phyloP scores from a whole-genome alignment of 768 basidiomycete species.

The Mycena latifolia region DNA sequence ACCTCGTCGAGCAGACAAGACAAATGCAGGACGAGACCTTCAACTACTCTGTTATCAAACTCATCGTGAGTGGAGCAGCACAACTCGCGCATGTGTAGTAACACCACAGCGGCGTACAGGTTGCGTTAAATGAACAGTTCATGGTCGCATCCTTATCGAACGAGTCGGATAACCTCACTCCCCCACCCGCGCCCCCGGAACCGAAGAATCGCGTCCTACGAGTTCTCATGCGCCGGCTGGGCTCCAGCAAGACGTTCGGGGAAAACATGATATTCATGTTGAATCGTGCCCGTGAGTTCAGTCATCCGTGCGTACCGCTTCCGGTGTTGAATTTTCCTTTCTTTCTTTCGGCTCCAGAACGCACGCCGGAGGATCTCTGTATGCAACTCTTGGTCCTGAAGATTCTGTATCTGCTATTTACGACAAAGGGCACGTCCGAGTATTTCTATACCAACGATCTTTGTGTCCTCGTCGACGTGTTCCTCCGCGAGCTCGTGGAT shows the following conservation, averaged over 20 bases:
- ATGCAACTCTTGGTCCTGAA: conserved; percentile 96
- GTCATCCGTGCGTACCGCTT: too few species aligned
- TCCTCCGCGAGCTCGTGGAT: conserved; percentile 93
- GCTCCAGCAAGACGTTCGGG: conserved; percentile 94
- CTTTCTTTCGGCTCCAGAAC: conserved; percentile 58
- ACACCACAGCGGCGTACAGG: conserved; percentile 55
- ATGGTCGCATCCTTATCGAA: conserved; percentile 85
- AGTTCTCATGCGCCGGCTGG: conserved; percentile 86
- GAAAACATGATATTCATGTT: conserved; percentile 99
- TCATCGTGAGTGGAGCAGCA: conserved; percentile 72
- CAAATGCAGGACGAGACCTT: conserved; percentile 91
- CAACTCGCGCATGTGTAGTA: conserved; percentile 3
- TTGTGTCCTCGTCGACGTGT: conserved; percentile 96
- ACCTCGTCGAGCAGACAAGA: conserved; percentile 93
- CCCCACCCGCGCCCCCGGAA: conserved; percentile 45
- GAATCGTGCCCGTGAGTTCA: conserved; percentile 86
- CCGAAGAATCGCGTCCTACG: conserved; percentile 83
- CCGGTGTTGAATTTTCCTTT: too few species aligned
- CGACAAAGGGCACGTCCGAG: conserved; percentile 91
- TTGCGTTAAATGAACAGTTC: conserved; percentile 97
- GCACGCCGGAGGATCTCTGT: conserved; percentile 91
- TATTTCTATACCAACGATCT: conserved; percentile 99
- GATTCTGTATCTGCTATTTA: conserved; percentile 94
- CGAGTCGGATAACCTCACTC: conserved; percentile 39
- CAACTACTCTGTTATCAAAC: conserved; percentile 95